Percentiles rank a stretch among this genome's conserved stretches.
Conservation (phyloP, 768 basidiomycete genomes). For the Tricholoma matsutake region DNA sequence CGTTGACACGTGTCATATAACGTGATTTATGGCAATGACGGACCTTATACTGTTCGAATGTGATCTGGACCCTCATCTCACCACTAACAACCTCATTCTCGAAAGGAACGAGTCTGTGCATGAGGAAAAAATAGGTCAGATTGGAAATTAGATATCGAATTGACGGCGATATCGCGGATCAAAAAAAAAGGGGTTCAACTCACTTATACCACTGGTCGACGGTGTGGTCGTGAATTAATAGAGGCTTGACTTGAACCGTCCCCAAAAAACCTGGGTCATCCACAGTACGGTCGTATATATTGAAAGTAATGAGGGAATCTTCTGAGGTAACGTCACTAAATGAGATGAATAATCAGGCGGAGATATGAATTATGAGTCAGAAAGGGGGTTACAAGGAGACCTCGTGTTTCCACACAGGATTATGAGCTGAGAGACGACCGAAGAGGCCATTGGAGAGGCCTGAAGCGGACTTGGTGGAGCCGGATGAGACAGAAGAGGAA, state of each 20-base stretch:
- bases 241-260: constrained; percentile 85
- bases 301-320: constrained; percentile 78
- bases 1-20: constrained; percentile 14
- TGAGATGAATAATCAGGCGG: constrained; percentile 18
- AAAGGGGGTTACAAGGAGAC: constrained; percentile 83
- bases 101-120: constrained; percentile 62
- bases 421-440: constrained; percentile 68
- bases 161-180: constrained; percentile 13
- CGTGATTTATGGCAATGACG: constrained; percentile 23
- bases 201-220: constrained; percentile 98
- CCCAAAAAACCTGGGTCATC: constrained; percentile 89
- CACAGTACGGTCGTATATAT: constrained; percentile 86
- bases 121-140: constrained; percentile 12
- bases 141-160: constrained; percentile 11
- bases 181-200: constrained; percentile 30
- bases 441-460: constrained; percentile 48
- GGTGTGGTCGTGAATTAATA: constrained; percentile 88
- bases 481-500: constrained; percentile 29
- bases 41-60: constrained; percentile 89
- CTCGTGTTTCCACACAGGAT: constrained; percentile 99
- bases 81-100: constrained; percentile 85
- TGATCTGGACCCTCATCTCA: constrained; percentile 92
- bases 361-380: constrained; percentile 6
- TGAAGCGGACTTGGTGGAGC: constrained; percentile 30
- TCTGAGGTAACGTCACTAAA: constrained; percentile 91